Percentiles rank a stretch among this genome's conserved stretches.
Conservation (phyloP, 306 rosid genomes). For the Myrica gale region DNA sequence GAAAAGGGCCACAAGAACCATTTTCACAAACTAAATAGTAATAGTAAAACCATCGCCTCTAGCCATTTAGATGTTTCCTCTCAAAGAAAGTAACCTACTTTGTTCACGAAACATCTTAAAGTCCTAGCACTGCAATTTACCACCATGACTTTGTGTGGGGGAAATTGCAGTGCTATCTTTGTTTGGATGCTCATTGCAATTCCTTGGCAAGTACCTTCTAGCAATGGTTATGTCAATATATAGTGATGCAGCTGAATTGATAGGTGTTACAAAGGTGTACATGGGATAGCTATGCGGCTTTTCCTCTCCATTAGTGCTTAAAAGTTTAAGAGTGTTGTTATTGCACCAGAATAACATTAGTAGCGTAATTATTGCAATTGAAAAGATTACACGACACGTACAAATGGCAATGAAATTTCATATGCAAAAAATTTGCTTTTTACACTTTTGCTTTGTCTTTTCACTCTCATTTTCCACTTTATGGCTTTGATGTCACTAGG, state of each 20-base stretch:
- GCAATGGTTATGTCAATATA: too few species aligned
- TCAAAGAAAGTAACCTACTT: not conserved
- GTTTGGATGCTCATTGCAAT: not conserved
- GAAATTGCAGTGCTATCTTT: not conserved
- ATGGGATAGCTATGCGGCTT: too few species aligned
- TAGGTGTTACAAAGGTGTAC: too few species aligned
- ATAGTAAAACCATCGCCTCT: not conserved
- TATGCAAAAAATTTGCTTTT: not conserved
- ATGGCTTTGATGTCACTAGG: not conserved
- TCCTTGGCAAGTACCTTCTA: too few species aligned
- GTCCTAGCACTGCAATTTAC: not conserved
- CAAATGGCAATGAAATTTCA: too few species aligned
- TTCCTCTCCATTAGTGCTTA: too few species aligned
- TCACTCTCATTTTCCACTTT: not conserved
- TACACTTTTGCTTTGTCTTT: not conserved
- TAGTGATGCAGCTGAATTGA: too few species aligned
- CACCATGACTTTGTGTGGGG: not conserved
- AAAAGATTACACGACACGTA: too few species aligned
- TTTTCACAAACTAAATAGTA: not conserved
- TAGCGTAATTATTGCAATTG: too few species aligned
- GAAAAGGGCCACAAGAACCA: not conserved
- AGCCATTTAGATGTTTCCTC: not conserved
- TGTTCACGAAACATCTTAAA: not conserved
- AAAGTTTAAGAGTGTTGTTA: too few species aligned
- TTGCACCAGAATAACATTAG: too few species aligned